Evolutionary conservation across 352 stramenopile species (phyloP), one percentile per base, ranked within the genome.

Genomic region (Phytophthora citricola): DNA sequence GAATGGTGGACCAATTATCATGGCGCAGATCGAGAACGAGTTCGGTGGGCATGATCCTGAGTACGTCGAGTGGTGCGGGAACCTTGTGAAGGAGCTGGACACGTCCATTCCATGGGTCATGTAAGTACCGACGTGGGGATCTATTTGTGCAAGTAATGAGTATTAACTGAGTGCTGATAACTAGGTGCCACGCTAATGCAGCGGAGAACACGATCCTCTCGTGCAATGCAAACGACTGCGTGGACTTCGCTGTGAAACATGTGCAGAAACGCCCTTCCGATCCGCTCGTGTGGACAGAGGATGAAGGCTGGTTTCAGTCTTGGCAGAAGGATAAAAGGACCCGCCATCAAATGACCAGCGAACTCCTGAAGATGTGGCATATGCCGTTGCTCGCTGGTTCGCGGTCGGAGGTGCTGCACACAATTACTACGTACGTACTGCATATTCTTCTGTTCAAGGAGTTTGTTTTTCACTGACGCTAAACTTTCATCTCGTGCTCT

Each of bases 21-120:
- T 89, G 67, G 81, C 85, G 3, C 82, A 93, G 69, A 89, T 93
- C 27, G 82, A 90, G 58, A 90, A 85, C 44, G 82, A 90, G 63
- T 89, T 82, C 41, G 66, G 65, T n/a, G 59, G 47, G 47, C 66
- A 84, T n/a, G 81, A 89, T 44, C 61, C 63, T 5, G 71, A 74
- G 29, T 89, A 89, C 53, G 65, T 87, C 10, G 39, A 73, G 38
- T 93, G 79, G 80, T 89, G 79, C 36, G 81, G 81, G 4, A 56
- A 83, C 6, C 56, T 93, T 17, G 78, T 90, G 2, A 46, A 69
- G 15, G 56, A 71, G 22, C 63, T 93, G 22, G 58, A 89, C 46
- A 90, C 80, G 38, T 76, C 68, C 8, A 91, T 91, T 39, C 82
- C 82, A 8, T 93, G 85, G 85, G 68, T 91, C 64, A 90, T 91